Conservation (phyloP, 78 protist species). For the Dictyostelium firmibasis region DNA sequence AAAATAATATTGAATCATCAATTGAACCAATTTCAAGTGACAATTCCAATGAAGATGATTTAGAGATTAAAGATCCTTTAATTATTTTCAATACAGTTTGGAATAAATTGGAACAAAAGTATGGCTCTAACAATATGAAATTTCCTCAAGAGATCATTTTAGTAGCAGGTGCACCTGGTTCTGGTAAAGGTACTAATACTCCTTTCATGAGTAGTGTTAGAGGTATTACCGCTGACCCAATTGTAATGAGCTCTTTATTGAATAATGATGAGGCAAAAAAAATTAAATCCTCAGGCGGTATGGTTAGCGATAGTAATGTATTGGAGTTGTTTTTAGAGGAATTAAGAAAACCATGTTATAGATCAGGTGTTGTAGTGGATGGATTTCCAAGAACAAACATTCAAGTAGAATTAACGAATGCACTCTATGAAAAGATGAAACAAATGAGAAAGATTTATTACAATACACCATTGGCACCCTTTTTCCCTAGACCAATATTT, state of each 20-base stretch:
- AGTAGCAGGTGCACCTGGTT: constrained; percentile 87
- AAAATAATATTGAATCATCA: background rate
- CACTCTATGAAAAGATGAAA: constrained; percentile 81
- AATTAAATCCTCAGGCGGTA: constrained; percentile 57
- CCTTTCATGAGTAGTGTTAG: constrained; percentile 70
- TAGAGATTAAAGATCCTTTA: constrained; percentile 76
- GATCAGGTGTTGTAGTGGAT: constrained; percentile 82
- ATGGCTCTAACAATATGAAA: constrained; percentile 62
- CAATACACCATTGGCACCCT: constrained; percentile 48
- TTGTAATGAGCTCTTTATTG: constrained; percentile 75
- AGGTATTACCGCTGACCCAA: constrained; percentile 78
- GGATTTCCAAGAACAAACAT: constrained; percentile 88
- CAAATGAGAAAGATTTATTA: constrained; percentile 29
- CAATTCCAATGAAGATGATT: constrained; percentile 15
- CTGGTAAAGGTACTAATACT: constrained; percentile 86
- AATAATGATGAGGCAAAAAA: constrained; percentile 8
- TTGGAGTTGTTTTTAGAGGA: constrained; percentile 53
- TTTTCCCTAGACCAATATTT: constrained; percentile 80
- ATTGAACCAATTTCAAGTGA: background rate
- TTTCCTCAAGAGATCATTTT: constrained; percentile 88
- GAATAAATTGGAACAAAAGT: constrained; percentile 47
- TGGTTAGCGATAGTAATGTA: constrained; percentile 79
- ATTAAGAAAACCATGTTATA: constrained; percentile 59
- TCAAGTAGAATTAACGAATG: constrained; percentile 77
- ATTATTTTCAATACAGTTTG: constrained; percentile 77